Conservation (phyloP, 169 alveolate species). For the Cryptosporidium xiaoi region DNA sequence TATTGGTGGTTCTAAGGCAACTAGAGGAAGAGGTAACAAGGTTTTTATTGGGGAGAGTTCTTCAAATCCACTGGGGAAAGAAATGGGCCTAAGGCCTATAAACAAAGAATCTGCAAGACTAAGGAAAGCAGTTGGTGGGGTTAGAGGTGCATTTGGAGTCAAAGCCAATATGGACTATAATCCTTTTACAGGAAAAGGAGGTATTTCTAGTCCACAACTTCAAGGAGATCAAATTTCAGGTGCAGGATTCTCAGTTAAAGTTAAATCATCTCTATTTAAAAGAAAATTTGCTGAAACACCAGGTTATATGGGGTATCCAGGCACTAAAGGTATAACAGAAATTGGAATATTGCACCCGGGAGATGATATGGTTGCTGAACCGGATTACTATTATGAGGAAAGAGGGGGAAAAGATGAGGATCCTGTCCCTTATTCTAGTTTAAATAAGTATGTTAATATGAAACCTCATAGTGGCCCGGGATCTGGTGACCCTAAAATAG, state of each 20-base stretch:
- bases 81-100: conserved; percentile 26
- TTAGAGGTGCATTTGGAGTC: conserved; percentile 39
- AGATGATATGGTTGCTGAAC: conserved; percentile 30
- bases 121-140: conserved; percentile 31
- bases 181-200: neutral
- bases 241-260: neutral
- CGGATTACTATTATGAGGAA: conserved; percentile 19
- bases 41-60: conserved; percentile 49
- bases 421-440: too few species aligned
- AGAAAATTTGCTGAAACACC: neutral
- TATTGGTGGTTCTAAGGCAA: conserved; percentile 39
- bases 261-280: neutral
- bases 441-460: conserved; percentile 23
- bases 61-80: conserved; percentile 44
- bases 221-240: neutral
- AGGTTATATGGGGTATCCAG: neutral
- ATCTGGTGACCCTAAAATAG: conserved; percentile 55
- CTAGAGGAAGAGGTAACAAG: conserved; percentile 27
- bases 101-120: conserved; percentile 47
- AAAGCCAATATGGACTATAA: neutral
- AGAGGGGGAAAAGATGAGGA: neutral
- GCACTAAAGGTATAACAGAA: conserved; percentile 5
- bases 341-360: conserved; percentile 25
- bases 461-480: conserved; percentile 50
- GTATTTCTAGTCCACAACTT: too few species aligned